phyloP scores from a whole-genome alignment of 1,284 basidiomycete genomes.

The Malassezia sp. region DNA sequence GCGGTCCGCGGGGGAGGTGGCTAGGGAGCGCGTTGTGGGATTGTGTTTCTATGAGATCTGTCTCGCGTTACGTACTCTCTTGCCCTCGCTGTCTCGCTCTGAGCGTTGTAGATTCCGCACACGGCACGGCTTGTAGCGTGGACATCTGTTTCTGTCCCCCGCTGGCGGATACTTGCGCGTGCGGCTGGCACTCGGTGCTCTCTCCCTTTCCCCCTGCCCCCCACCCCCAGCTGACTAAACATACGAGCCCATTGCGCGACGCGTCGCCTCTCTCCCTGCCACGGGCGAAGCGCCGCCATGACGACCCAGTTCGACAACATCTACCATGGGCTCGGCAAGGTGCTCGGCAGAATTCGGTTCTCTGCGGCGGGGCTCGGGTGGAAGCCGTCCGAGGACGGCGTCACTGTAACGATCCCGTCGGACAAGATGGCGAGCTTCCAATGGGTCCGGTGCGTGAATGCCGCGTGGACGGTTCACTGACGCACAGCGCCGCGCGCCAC shows the following conservation, averaged over 20 bases:
- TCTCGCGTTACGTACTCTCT: too few species aligned
- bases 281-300: constrained; percentile 17
- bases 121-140: too few species aligned
- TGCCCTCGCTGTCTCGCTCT: too few species aligned
- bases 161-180: too few species aligned
- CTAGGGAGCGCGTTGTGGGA: too few species aligned
- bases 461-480: constrained; percentile 52
- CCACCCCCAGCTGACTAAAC: constrained; percentile 5
- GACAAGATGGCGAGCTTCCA: constrained; percentile 34
- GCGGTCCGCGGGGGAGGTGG: too few species aligned
- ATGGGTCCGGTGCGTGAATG: constrained; percentile 25
- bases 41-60: too few species aligned
- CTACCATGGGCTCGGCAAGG: constrained; percentile 62
- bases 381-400: constrained; percentile 26
- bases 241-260: background rate
- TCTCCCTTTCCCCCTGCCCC: too few species aligned
- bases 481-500: constrained; percentile 69
- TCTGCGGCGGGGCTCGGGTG: constrained; percentile 40
- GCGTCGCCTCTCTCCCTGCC: constrained; percentile 3
- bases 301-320: constrained; percentile 66
- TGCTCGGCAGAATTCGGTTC: constrained; percentile 58
- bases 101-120: too few species aligned
- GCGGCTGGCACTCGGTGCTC: too few species aligned
- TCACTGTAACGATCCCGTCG: constrained; percentile 35
- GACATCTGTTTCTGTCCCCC: too few species aligned